These are phyloP conservation scores for Aspergillus leporis DNA, from an alignment of 495 filamentous ascomycete species.

Conservation along the genomic window DNA sequence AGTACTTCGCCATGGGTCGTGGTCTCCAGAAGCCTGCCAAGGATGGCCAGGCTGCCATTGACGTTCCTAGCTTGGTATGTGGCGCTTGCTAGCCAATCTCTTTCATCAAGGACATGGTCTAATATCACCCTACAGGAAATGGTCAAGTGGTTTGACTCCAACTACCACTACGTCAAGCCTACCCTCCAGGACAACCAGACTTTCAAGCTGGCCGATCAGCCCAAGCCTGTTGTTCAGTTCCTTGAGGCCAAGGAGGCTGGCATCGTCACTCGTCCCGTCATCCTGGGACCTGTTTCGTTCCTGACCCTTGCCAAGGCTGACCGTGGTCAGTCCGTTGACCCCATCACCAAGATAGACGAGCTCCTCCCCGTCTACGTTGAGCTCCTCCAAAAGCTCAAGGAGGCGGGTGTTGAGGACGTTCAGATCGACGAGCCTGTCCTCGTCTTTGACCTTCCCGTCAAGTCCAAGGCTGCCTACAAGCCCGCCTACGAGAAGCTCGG, in stretches of 20 bases:
- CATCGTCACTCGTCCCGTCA: conserved; percentile 86
- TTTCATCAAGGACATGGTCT: conserved; percentile 8
- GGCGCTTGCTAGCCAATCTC: background rate
- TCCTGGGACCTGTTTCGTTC: conserved; percentile 96
- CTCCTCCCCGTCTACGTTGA: conserved; percentile 91
- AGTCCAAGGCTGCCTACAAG: conserved; percentile 97
- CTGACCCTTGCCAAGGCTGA: conserved; percentile 94
- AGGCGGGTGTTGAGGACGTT: conserved; percentile 87
- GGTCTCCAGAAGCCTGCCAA: conserved; percentile 81
- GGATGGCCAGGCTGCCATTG: conserved; percentile 63
- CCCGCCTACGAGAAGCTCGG: conserved; percentile 88
- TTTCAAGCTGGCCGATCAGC: conserved; percentile 82
- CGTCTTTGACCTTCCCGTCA: conserved; percentile 83
- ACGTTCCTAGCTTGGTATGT: conserved; percentile 79
- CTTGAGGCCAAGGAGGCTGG: conserved; percentile 96
- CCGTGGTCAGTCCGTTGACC: conserved; percentile 85
- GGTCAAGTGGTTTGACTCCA: conserved; percentile 99
- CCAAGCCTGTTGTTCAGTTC: conserved; percentile 94
- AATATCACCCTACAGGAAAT: conserved; percentile 64
- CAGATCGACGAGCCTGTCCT: conserved; percentile 98
- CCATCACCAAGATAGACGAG: conserved; percentile 88
- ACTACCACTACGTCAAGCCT: conserved; percentile 99
- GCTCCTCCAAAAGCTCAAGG: conserved; percentile 87
- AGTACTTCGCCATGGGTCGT: conserved; percentile 99
- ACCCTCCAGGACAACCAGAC: conserved; percentile 93